Base-by-base conservation (phyloP, 345 rosid genomes). In the Mallotus nudiflorus region DNA sequence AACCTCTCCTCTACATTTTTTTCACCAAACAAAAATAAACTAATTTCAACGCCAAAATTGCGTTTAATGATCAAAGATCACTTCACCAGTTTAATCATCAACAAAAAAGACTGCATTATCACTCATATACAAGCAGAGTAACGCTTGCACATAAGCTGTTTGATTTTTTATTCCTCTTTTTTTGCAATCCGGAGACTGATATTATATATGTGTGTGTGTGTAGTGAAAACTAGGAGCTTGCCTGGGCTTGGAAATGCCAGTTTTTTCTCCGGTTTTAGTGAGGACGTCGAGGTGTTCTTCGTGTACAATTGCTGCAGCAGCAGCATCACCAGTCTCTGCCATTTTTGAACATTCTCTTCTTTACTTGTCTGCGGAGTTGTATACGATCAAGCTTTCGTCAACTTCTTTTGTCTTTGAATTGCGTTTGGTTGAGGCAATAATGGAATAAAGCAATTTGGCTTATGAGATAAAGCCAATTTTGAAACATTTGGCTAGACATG, bases 201-300 rank as follows among this genome's bases (percentile, higher is more conserved):
- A n/a, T n/a, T n/a, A n/a, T n/a, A n/a, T 4, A 53, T 20, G 29
- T 20, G 1, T 12, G 33, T 15, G 10, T 49, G 14, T 40, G 52
- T 16, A 22, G 31, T 2, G 27, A 18, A 0, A 31, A 49, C 6
- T 44, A 39, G 1, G 40, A 40, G 74, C 80, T 49, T 86, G 78
- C 97, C 98, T 91, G 83, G 89, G 89, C 73, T 91, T 91, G 69
- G 90, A 65, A 35, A 80, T 56, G 69, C 98, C 96, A 37, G 91
- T 89, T 67, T 84, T 89, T 28, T 83, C 54, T 29, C 94, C 92
- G 63, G 90, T 75, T 69, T 78, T 78, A 3, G 84, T 87, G 66
- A 91, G 87, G 68, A 93, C 93, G 68, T 90, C 98, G 57, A 93
- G 65, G 77, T 77, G 68, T 76, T 80, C 87, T n/a, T 65, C 57